These are phyloP conservation scores for Vicia villosa DNA, from an alignment of 306 rosid species.

Conservation along the genomic window DNA sequence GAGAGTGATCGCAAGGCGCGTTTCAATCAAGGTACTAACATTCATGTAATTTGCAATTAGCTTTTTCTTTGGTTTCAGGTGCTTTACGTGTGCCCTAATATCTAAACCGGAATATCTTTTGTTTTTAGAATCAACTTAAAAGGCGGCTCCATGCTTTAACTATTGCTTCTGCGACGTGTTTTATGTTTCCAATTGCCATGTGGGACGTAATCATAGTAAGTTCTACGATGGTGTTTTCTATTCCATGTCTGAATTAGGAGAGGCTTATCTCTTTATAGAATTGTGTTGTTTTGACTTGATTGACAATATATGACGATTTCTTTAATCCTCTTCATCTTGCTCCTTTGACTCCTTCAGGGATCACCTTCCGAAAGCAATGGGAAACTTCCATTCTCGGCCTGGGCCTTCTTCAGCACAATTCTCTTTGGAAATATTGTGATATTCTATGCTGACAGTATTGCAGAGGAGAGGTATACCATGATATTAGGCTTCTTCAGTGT, in stretches of 20 bases:
- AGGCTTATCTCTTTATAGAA: slow-evolving; percentile 26
- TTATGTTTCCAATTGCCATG: slow-evolving; percentile 97
- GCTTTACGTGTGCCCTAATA: slow-evolving; percentile 24
- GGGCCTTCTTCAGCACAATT: slow-evolving; percentile 90
- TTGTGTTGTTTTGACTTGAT: slow-evolving; percentile 25
- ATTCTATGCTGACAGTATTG: slow-evolving; percentile 87
- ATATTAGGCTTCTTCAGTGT: slow-evolving; percentile 2
- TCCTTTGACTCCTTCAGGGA: slow-evolving; percentile 57
- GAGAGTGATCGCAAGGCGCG: slow-evolving; percentile 92
- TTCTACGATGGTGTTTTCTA: slow-evolving; percentile 20
- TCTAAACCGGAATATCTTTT: slow-evolving; percentile 36
- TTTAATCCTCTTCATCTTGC: background rate
- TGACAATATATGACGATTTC: background rate
- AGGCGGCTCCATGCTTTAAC: slow-evolving; percentile 92
- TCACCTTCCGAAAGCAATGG: slow-evolving; percentile 67
- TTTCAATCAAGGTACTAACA: slow-evolving; percentile 84
- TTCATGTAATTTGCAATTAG: slow-evolving; percentile 33
- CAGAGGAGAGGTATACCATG: slow-evolving; percentile 81
- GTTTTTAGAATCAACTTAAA: slow-evolving; percentile 90
- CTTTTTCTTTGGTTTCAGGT: slow-evolving; percentile 28
- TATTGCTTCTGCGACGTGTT: slow-evolving; percentile 94
- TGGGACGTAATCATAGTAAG: slow-evolving; percentile 93
- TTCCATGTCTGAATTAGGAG: slow-evolving; percentile 22
- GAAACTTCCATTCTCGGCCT: slow-evolving; percentile 83
- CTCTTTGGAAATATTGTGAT: slow-evolving; percentile 86